These are phyloP conservation scores for Cutaneotrichosporon cyanovorans DNA, from an alignment of 1,284 basidiomycete genomes.

Conservation along the genomic window DNA sequence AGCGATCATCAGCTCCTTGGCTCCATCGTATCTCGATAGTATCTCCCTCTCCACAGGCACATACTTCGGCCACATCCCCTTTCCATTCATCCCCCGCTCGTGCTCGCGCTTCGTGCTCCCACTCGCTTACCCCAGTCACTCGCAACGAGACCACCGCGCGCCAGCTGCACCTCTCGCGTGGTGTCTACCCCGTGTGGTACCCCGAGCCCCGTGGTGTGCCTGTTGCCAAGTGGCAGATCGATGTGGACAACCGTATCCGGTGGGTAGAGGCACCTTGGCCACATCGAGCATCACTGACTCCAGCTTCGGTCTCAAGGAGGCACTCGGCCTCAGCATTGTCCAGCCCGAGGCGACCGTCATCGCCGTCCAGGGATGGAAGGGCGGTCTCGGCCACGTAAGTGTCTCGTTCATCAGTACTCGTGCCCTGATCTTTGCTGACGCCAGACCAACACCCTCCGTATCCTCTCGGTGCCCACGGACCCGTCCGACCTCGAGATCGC, in stretches of 20 bases:
- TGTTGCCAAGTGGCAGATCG: slow-evolving; percentile 90
- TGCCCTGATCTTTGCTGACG: too few relatives aligned
- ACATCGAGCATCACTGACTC: slow-evolving; percentile 87
- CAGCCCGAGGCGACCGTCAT: slow-evolving; percentile 83
- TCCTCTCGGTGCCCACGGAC: slow-evolving; percentile 68
- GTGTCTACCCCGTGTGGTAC: slow-evolving; percentile 94
- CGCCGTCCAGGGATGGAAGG: slow-evolving; percentile 98
- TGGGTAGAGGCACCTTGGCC: slow-evolving; percentile 14
- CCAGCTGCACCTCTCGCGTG: slow-evolving; percentile 94
- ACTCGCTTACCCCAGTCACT: slow-evolving; percentile 61
- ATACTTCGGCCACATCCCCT: neutral
- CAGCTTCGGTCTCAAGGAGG: slow-evolving; percentile 81
- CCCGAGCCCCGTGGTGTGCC: slow-evolving; percentile 81
- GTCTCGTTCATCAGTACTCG: slow-evolving; percentile 37
- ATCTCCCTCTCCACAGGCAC: neutral
- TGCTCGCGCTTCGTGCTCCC: too few relatives aligned
- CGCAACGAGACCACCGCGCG: slow-evolving; percentile 92
- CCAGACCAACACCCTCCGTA: slow-evolving; percentile 47
- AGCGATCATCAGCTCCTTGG: too few relatives aligned
- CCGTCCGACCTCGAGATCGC: slow-evolving; percentile 65
- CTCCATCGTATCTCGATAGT: neutral
- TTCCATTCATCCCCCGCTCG: too few relatives aligned
- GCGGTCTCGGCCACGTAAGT: slow-evolving; percentile 73
- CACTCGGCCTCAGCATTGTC: slow-evolving; percentile 81
- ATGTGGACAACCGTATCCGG: slow-evolving; percentile 57